Conservation (phyloP, 2,329 filamentous ascomycete genomes). For the Verruconis gallopava region DNA sequence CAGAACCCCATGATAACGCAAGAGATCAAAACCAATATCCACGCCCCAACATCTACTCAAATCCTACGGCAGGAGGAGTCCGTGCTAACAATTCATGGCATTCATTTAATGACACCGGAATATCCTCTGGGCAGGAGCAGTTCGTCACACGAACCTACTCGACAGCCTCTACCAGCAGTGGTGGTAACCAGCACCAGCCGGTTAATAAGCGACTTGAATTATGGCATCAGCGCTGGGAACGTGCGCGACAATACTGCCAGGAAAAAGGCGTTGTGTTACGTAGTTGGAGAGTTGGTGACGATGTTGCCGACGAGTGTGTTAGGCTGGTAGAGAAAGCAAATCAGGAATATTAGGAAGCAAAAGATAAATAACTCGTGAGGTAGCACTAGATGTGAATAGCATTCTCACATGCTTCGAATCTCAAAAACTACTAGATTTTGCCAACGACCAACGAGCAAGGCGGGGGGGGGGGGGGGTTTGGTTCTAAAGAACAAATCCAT, state of each 20-base stretch:
- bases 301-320: conserved; percentile 54
- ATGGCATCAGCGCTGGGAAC: conserved; percentile 55
- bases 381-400: too few species aligned
- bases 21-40: conserved; percentile 24
- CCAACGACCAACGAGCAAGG: too few species aligned
- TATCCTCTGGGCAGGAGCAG: conserved; percentile 12
- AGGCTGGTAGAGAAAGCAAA: conserved; percentile 48
- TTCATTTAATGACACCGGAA: conserved; percentile 17
- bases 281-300: conserved; percentile 59
- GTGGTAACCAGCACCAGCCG: conserved; percentile 13
- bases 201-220: conserved; percentile 58
- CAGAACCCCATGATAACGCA: conserved; percentile 24
- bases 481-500: too few species aligned
- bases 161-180: background rate
- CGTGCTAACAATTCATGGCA: conserved; percentile 19
- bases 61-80: too few species aligned
- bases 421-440: too few species aligned
- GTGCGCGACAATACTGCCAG: conserved; percentile 52
- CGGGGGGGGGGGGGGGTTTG: conserved; percentile 2
- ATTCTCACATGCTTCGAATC: too few species aligned
- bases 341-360: conserved; percentile 31
- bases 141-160: background rate
- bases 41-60: conserved; percentile 24
- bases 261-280: conserved; percentile 53
- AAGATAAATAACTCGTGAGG: too few species aligned